A percentile compares a stretch with the other conserved stretches of the same genome.
Evolutionary conservation across 768 basidiomycete genomes (phyloP).

Genomic region (Amanita phalloides): DNA sequence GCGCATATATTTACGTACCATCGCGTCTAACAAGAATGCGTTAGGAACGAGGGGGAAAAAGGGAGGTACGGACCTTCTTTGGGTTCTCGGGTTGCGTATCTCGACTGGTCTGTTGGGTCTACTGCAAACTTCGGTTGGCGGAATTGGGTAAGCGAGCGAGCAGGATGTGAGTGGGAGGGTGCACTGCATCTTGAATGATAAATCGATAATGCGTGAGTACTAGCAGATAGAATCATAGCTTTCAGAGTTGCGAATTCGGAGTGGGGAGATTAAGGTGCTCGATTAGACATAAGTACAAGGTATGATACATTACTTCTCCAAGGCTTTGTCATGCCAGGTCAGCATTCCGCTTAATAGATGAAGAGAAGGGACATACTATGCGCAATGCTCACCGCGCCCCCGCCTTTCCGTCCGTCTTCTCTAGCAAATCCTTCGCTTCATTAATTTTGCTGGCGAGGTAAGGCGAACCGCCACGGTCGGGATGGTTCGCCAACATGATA

Average conservation of each 20-base stretch:
- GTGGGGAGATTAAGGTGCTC: background rate
- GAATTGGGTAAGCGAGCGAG: too few species aligned
- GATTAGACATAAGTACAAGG: constrained; percentile 4
- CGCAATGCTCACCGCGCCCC: constrained; percentile 14
- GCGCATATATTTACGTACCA: too few species aligned
- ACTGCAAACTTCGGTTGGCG: too few species aligned
- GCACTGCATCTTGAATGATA: too few species aligned
- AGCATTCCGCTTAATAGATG: background rate
- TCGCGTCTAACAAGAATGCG: too few species aligned
- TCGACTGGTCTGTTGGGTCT: too few species aligned
- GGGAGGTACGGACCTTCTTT: too few species aligned
- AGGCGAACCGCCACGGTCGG: constrained; percentile 96
- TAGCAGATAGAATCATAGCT: background rate
- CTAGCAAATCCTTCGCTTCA: constrained; percentile 90
- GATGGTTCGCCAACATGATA: constrained; percentile 98
- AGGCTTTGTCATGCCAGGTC: background rate
- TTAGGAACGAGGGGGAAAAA: too few species aligned
- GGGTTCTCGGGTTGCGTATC: too few species aligned
- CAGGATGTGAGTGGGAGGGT: too few species aligned
- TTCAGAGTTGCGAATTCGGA: background rate
- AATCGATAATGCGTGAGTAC: too few species aligned
- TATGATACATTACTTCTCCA: background rate
- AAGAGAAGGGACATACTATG: background rate
- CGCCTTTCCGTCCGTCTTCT: constrained; percentile 57
- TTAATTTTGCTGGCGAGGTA: constrained; percentile 98